These are phyloP conservation scores for Boechera retrofracta DNA, from an alignment of 345 rosid genomes.

Conservation along the genomic window DNA sequence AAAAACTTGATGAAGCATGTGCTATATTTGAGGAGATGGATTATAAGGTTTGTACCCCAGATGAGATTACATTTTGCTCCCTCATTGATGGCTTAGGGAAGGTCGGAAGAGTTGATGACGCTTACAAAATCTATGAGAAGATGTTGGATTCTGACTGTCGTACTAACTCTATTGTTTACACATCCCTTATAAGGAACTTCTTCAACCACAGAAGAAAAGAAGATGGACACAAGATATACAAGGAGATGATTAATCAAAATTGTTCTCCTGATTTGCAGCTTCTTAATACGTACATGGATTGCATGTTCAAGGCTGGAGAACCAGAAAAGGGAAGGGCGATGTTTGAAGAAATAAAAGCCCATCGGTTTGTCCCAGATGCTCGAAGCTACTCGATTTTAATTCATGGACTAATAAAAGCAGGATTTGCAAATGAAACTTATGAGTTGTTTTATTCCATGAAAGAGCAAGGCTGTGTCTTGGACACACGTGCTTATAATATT, in stretches of 20 bases:
- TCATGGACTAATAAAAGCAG: constrained; percentile 85
- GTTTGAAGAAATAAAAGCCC: constrained; percentile 79
- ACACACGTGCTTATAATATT: constrained; percentile 81
- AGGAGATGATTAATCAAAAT: constrained; percentile 73
- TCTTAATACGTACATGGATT: constrained; percentile 90
- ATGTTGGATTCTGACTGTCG: constrained; percentile 71
- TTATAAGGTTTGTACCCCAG: constrained; percentile 72
- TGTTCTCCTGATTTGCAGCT: constrained; percentile 80
- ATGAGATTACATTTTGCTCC: constrained; percentile 84
- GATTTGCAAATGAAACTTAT: constrained; percentile 80
- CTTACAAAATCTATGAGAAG: constrained; percentile 80
- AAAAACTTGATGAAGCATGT: constrained; percentile 83
- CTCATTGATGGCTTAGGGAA: constrained; percentile 93
- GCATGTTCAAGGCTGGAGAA: constrained; percentile 91
- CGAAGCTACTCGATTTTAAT: constrained; percentile 79
- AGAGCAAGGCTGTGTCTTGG: constrained; percentile 85
- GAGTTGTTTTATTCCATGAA: constrained; percentile 84
- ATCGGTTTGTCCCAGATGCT: constrained; percentile 75
- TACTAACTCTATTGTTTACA: constrained; percentile 72
- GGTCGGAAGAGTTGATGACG: constrained; percentile 88
- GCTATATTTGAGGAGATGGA: constrained; percentile 78
- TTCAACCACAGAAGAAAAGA: constrained; percentile 80
- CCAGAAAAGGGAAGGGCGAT: constrained; percentile 78
- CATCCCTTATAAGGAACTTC: constrained; percentile 84
- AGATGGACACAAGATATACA: constrained; percentile 95